These are phyloP conservation scores for Vitis amurensis DNA, from an alignment of 164 flowering plant species.

Conservation along the genomic window DNA sequence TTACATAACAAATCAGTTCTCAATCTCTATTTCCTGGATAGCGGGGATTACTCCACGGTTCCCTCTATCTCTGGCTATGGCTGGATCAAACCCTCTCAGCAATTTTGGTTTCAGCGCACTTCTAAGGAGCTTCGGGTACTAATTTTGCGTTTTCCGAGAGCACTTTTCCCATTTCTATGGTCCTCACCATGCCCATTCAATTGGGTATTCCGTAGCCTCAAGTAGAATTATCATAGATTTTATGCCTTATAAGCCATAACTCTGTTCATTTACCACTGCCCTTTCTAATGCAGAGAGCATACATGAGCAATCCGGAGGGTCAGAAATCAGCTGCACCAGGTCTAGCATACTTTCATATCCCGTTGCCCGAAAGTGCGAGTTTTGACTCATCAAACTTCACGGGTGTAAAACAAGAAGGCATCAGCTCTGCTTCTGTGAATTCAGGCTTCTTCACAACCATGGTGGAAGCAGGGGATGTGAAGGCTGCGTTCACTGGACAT, in stretches of 20 bases:
- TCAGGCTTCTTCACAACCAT: constrained; percentile 88
- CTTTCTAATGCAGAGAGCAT: constrained; percentile 50
- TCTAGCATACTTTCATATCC: constrained; percentile 89
- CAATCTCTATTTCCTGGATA: constrained; percentile 87
- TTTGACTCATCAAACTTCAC: constrained; percentile 77
- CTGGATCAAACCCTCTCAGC: constrained; percentile 96
- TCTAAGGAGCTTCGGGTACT: constrained; percentile 67
- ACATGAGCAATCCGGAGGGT: constrained; percentile 46
- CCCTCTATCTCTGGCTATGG: constrained; percentile 76
- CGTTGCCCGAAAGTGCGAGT: constrained; percentile 73
- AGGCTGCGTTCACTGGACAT: constrained; percentile 86
- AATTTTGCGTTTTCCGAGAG: neutral
- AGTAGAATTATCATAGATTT: no score
- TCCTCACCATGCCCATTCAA: neutral
- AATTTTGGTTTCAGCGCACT: constrained; percentile 79
- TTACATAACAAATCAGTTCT: constrained; percentile 75
- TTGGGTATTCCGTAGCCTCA: no score
- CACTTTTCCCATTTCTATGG: neutral
- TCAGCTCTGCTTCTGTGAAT: constrained; percentile 80
- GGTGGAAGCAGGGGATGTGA: constrained; percentile 84
- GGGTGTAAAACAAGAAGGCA: constrained; percentile 79
- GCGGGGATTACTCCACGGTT: constrained; percentile 91
- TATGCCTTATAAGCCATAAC: neutral
- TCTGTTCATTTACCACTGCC: neutral
- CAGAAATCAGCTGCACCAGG: constrained; percentile 78